Percentiles rank a stretch among this genome's conserved stretches.
Evolutionary conservation across 306 rosid genomes (phyloP).

Genomic region (Purshia tridentata): DNA sequence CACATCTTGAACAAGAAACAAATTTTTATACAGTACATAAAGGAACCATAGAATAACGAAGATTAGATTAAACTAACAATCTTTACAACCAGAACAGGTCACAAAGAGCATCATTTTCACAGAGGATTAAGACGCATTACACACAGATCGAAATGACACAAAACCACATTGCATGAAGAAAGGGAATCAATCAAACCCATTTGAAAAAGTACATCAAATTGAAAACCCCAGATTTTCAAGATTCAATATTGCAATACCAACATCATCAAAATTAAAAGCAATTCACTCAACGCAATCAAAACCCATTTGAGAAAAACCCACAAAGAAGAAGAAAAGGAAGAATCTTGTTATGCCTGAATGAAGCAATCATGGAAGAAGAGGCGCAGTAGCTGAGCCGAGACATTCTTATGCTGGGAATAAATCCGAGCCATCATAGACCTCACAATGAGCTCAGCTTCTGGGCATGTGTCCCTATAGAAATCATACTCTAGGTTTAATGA

Average conservation of each 20-base stretch:
- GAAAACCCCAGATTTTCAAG: too few species aligned
- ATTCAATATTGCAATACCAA: too few species aligned
- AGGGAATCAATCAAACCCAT: not conserved
- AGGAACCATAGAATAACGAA: too few species aligned
- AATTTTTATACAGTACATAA: too few species aligned
- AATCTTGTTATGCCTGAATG: constrained; percentile 40
- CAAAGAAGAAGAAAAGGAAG: not conserved
- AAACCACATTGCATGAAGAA: too few species aligned
- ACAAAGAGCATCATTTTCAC: not conserved
- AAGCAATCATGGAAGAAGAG: constrained; percentile 94
- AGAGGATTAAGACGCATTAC: too few species aligned
- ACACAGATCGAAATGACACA: too few species aligned
- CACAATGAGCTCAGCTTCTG: constrained; percentile 56
- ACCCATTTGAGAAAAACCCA: not conserved
- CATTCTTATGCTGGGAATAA: constrained; percentile 44
- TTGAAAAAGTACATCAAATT: too few species aligned
- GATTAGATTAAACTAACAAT: too few species aligned
- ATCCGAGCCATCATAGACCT: constrained; percentile 50
- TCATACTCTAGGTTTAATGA: constrained; percentile 48
- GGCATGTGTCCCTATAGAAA: constrained; percentile 57
- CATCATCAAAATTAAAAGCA: not conserved
- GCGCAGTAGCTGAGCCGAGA: constrained; percentile 66
- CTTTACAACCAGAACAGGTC: not conserved
- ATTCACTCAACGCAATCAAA: not conserved
- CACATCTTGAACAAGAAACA: too few species aligned